Base-by-base conservation (phyloP, 1,284 basidiomycete species). In the Papiliotrema nemorosa region DNA sequence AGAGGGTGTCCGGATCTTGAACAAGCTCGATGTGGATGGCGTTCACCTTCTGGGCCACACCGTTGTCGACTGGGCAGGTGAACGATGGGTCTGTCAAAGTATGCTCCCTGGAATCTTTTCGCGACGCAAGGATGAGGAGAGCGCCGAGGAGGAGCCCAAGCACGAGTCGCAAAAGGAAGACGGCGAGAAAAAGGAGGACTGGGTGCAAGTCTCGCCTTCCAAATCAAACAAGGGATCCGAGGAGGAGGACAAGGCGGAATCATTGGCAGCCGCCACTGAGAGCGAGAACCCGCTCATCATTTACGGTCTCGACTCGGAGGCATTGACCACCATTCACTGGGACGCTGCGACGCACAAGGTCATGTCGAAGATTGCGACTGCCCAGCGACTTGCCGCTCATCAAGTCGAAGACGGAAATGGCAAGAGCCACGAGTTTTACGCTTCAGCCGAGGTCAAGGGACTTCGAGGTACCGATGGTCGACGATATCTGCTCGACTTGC, bases 41-140 rank as follows among this genome's bases (percentile, higher is more conserved):
- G 82, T 82, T 53, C 90, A 87, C 72, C 81, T 85, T 40, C 78
- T 93, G 29, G 90, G 90, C 33, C 76, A 79, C 52, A 79, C 79
- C 26, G 76, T 82, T 26, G 73, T 82, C 45, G 81, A 82, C 65
- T 81, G 77, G 77, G 74, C 74, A 53, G 81, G 81, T 35, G 77
- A 79, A 63, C 75, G 81, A 59, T 82, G 80, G 80, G 77, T 82
- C 46, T 80, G 77, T 49, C 81, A 82, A 70, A 76, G 74, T 45
- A 75, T 81, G 52, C 73, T 81, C 3, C 81, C 81, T 16, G 81
- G 80, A 38, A 77, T 82, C 50, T 81, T 81, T 71, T 72, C 73
- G 53, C 74, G 68, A 51, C 69, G 66, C 51, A 62, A 54, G 24
- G 63, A 64, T 5, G 69, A 68, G 49, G 64, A 68, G 47, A 54